Percentiles rank a stretch among this genome's conserved stretches.
phyloP scores from a whole-genome alignment of 1,139 yeast genomes.

The Saccharomyces hybrid region DNA sequence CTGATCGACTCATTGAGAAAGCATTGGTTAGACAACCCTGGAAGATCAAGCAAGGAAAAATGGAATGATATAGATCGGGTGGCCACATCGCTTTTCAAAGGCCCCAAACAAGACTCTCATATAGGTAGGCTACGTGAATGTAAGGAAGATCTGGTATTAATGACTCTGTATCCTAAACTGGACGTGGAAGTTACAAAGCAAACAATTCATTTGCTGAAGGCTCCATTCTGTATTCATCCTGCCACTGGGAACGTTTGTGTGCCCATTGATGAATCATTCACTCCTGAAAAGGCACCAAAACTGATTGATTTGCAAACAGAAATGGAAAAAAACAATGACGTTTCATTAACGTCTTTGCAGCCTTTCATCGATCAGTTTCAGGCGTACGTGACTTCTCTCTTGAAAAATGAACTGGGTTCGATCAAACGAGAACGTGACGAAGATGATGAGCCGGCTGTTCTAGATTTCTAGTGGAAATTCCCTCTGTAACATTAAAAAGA shows the following conservation, averaged over 20 bases:
- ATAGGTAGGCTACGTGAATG: constrained; percentile 52
- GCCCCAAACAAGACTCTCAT: constrained; percentile 31
- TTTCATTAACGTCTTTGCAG: constrained; percentile 62
- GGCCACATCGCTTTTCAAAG: constrained; percentile 35
- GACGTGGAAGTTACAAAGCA: constrained; percentile 92
- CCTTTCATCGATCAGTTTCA: constrained; percentile 71
- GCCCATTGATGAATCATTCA: constrained; percentile 63
- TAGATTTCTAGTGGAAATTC: too few relatives aligned
- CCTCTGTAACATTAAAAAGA: too few relatives aligned
- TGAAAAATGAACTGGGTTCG: constrained; percentile 46
- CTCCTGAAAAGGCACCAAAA: constrained; percentile 78
- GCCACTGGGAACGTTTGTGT: constrained; percentile 97
- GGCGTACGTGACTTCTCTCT: constrained; percentile 51
- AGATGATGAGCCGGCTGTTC: constrained; percentile 5
- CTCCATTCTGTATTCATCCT: constrained; percentile 98
- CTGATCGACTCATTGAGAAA: constrained; percentile 49
- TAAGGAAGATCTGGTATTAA: constrained; percentile 76
- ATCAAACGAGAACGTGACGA: constrained; percentile 44
- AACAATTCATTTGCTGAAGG: constrained; percentile 82
- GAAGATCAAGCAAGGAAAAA: constrained; percentile 46
- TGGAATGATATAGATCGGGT: constrained; percentile 77
- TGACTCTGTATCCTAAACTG: constrained; percentile 74
- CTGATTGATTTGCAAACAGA: constrained; percentile 45
- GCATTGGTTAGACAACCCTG: constrained; percentile 46
- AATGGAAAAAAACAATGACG: constrained; percentile 38